phyloP scores from a whole-genome alignment of 805 yeast genomes.

The Candida tibetensis region DNA sequence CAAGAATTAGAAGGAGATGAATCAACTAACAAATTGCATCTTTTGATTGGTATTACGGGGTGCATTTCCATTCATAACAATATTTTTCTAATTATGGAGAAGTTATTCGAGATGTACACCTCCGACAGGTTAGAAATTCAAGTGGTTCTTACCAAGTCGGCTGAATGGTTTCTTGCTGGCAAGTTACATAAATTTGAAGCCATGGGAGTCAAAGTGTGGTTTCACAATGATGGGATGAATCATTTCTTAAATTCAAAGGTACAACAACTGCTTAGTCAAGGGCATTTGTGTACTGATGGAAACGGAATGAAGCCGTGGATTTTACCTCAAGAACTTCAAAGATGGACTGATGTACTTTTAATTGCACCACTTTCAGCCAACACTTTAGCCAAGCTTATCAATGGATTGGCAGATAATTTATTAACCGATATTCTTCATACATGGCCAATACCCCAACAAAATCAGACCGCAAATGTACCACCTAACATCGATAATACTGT shows the following conservation, averaged over 20 bases:
- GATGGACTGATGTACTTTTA: slow-evolving; percentile 28
- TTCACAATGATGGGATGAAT: slow-evolving; percentile 18
- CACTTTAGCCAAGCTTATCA: slow-evolving; percentile 24
- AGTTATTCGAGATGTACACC: slow-evolving; percentile 21
- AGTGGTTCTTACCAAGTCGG: slow-evolving; percentile 22
- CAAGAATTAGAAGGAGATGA: no score
- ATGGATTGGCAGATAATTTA: slow-evolving; percentile 24
- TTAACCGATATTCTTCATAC: slow-evolving; percentile 21
- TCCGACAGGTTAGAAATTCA: slow-evolving; percentile 21
- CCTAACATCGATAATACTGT: slow-evolving; percentile 12
- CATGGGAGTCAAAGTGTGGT: slow-evolving; percentile 26
- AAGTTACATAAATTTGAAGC: slow-evolving; percentile 19
- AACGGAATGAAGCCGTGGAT: neutral
- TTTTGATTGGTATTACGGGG: slow-evolving; percentile 26
- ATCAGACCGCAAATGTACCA: neutral
- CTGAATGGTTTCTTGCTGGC: slow-evolving; percentile 19
- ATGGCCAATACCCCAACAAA: slow-evolving; percentile 19
- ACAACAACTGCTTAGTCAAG: neutral
- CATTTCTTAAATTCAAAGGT: slow-evolving; percentile 10
- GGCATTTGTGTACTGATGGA: neutral
- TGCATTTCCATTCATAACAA: slow-evolving; percentile 22
- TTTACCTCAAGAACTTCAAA: slow-evolving; percentile 19
- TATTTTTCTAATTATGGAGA: slow-evolving; percentile 21
- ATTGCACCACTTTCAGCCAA: slow-evolving; percentile 25
- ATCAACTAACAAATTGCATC: slow-evolving; percentile 13